A percentile compares a stretch with the other conserved stretches of the same genome.
phyloP scores from a whole-genome alignment of 441 rosid genomes.

The Raphanus hybrid region DNA sequence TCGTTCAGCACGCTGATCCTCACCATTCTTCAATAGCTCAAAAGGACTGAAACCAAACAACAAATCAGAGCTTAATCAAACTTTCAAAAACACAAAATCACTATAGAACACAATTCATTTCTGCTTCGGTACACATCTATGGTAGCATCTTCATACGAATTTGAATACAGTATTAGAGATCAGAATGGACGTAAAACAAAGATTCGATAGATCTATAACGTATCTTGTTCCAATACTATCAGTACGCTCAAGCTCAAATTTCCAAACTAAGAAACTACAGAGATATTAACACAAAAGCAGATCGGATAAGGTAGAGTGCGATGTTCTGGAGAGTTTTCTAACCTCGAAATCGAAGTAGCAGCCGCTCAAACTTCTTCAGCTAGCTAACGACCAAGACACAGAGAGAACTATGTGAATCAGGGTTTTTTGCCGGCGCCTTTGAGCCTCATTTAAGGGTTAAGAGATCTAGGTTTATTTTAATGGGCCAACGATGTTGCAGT shows the following conservation, averaged over 20 bases:
- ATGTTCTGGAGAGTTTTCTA: not conserved
- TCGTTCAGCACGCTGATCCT: constrained; percentile 64
- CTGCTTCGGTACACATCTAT: not conserved
- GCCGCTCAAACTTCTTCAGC: constrained; percentile 26
- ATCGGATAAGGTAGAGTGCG: too few species aligned
- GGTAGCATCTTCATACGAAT: not conserved
- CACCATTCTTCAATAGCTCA: constrained; percentile 48
- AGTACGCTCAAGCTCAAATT: too few species aligned
- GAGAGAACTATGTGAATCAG: constrained; percentile 22
- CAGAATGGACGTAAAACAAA: too few species aligned
- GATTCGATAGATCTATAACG: too few species aligned
- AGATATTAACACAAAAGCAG: too few species aligned
- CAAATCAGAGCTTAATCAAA: not conserved
- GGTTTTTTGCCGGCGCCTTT: constrained; percentile 31
- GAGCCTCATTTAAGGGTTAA: not conserved
- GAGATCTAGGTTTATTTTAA: not conserved
- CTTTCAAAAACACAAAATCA: not conserved
- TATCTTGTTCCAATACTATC: too few species aligned
- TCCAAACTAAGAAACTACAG: too few species aligned
- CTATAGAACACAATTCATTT: not conserved
- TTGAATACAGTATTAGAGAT: too few species aligned
- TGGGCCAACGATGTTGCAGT: not conserved
- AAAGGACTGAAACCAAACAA: not conserved
- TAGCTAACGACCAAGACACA: not conserved
- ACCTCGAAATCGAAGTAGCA: constrained; percentile 33